Evolutionary conservation across 148 eudicot species (phyloP).

Genomic region (Rhododendron ovatum): DNA sequence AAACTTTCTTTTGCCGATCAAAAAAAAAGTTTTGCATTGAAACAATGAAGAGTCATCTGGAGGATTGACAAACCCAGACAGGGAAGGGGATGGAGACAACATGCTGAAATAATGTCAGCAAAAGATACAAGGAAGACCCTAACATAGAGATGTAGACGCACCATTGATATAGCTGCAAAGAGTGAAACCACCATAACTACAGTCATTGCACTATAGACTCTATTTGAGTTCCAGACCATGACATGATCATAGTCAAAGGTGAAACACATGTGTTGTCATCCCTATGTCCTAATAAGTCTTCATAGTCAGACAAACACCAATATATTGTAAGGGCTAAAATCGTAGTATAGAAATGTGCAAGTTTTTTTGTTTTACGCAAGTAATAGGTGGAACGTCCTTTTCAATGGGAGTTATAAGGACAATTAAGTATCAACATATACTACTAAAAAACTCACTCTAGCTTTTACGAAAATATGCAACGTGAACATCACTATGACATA

Average conservation of each 20-base stretch:
- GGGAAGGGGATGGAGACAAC: neutral
- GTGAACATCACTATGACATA: conserved; percentile 13
- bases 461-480: neutral
- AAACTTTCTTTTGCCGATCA: neutral
- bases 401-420: neutral
- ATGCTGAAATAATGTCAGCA: neutral
- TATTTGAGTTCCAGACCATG: neutral
- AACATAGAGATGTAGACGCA: neutral
- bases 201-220: neutral
- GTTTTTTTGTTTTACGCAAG: neutral
- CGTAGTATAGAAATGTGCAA: neutral
- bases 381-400: neutral
- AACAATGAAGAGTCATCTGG: neutral
- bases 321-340: neutral
- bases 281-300: neutral
- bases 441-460: neutral
- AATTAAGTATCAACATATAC: neutral
- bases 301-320: neutral
- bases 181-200: neutral
- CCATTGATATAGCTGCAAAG: neutral
- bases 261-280: neutral
- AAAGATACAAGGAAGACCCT: neutral
- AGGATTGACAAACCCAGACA: neutral
- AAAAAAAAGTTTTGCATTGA: neutral
- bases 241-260: neutral